Evolutionary conservation across 768 basidiomycete species (phyloP).

Genomic region (Pleurotus sapidus): DNA sequence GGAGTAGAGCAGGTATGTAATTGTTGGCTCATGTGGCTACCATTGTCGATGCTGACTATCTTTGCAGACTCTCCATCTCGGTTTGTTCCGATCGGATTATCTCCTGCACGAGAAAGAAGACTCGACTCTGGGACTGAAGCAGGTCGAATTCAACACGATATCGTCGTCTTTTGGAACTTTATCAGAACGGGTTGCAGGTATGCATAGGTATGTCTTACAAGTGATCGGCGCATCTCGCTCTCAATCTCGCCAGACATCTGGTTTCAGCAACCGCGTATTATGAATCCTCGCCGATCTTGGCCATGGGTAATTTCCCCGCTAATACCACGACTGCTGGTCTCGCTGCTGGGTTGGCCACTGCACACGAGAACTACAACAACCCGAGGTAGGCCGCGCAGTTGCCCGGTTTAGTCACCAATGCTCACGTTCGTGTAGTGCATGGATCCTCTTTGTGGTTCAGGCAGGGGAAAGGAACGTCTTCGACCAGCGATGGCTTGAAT

Average conservation of each 20-base stretch:
- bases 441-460: constrained; percentile 88
- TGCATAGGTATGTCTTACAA: constrained; percentile 64
- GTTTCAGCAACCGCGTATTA: constrained; percentile 65
- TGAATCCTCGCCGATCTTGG: constrained; percentile 49
- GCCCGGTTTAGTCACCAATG: not conserved
- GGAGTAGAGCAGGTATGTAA: constrained; percentile 43
- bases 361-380: constrained; percentile 70
- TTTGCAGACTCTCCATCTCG: constrained; percentile 75
- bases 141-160: constrained; percentile 98
- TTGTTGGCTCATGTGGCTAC: not conserved
- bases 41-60: not conserved
- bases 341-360: constrained; percentile 73
- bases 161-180: constrained; percentile 87
- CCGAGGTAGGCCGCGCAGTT: constrained; percentile 36
- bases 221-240: not conserved
- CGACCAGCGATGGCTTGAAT: constrained; percentile 89
- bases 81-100: constrained; percentile 94
- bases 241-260: constrained; percentile 54
- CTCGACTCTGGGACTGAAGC: constrained; percentile 58
- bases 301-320: constrained; percentile 56
- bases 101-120: constrained; percentile 60
- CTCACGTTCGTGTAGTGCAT: constrained; percentile 27
- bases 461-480: constrained; percentile 90
- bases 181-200: constrained; percentile 58
- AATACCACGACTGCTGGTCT: constrained; percentile 74